A percentile compares a stretch with the other conserved stretches of the same genome.
phyloP scores from a whole-genome alignment of 73 alveolate species.

The Paramecium biaurelia region DNA sequence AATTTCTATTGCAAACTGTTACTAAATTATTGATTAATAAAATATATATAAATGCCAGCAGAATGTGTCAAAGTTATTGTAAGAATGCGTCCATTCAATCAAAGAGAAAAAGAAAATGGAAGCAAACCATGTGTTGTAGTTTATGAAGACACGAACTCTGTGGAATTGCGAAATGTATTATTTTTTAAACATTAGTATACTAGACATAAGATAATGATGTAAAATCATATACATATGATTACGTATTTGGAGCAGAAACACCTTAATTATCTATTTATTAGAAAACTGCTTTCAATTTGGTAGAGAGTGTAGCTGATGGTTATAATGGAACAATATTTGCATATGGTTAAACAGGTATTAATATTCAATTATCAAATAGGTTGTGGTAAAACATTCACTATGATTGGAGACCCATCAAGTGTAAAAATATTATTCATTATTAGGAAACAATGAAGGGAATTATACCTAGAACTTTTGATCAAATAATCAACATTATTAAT shows the following conservation, averaged over 20 bases:
- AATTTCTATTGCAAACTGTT: neutral
- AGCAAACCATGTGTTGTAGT: conserved; percentile 49
- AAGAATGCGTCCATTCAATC: conserved; percentile 80
- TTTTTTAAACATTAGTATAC: neutral
- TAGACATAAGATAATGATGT: conserved; percentile 47
- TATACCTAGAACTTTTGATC: conserved; percentile 90
- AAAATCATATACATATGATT: conserved; percentile 84
- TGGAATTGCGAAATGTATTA: conserved; percentile 17
- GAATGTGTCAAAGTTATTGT: conserved; percentile 84
- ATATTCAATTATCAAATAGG: neutral
- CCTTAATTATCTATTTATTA: conserved; percentile 87
- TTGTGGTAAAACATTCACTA: conserved; percentile 95
- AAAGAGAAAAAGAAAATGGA: conserved; percentile 64
- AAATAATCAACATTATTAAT: conserved; percentile 82
- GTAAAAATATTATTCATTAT: neutral
- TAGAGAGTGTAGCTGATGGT: conserved; percentile 95
- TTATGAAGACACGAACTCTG: conserved; percentile 45
- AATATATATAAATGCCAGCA: conserved; percentile 65
- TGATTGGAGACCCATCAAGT: conserved; percentile 83
- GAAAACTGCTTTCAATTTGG: conserved; percentile 95
- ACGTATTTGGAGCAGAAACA: conserved; percentile 89
- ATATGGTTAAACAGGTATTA: conserved; percentile 79
- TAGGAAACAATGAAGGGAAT: conserved; percentile 77
- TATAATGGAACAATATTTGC: conserved; percentile 91
- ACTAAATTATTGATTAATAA: neutral